Evolutionary conservation across 495 filamentous ascomycete genomes (phyloP), one percentile per base, ranked within the genome.

Genomic region (Penicillium salamii): DNA sequence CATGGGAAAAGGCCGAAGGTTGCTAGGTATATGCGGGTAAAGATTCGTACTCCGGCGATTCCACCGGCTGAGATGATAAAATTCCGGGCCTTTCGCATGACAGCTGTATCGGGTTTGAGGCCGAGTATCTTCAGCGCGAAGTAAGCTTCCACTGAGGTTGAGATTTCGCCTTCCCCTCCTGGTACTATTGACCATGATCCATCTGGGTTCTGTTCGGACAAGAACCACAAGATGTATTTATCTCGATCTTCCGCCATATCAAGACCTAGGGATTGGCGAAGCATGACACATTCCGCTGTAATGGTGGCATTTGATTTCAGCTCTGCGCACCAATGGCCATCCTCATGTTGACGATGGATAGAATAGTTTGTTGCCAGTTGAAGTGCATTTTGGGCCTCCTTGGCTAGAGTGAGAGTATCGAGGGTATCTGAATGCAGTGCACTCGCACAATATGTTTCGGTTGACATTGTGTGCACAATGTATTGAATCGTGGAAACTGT

Each of bases 1-100:
- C 72, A 77, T 0, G 72, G 69, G 12, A 73, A 58, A 6, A 77
- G 54, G 5, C 74, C 72, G 55, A 77, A 76, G 1, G 28, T 57
- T 9, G 74, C 74, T 1, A 77, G 47, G 45, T 54, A 67, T 7
- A 74, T 49, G 14, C 69, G 64, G 0, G 69, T 72, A 17, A 68
- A 66, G 7, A 70, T 45, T n/a, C 72, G 67, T 1, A 73, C 63
- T 44, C 61, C 60, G 5, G 61, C 72, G 3, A 70, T 42, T 0
- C 74, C 74, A 7, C 74, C 75, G 9, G 28, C 23, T 1, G 13
- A n/a, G 7, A 63, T 34, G 13, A 71, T 53, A 20, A 65, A 74
- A 0, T 51, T 12, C 8, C 59, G 46, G 3, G 69, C 69, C 28
- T 45, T 38, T 6, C 24, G 37, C 64, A 76, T 68, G 12, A 35